phyloP scores from a whole-genome alignment of 2,329 filamentous ascomycete genomes.

The Phialophora expanda region DNA sequence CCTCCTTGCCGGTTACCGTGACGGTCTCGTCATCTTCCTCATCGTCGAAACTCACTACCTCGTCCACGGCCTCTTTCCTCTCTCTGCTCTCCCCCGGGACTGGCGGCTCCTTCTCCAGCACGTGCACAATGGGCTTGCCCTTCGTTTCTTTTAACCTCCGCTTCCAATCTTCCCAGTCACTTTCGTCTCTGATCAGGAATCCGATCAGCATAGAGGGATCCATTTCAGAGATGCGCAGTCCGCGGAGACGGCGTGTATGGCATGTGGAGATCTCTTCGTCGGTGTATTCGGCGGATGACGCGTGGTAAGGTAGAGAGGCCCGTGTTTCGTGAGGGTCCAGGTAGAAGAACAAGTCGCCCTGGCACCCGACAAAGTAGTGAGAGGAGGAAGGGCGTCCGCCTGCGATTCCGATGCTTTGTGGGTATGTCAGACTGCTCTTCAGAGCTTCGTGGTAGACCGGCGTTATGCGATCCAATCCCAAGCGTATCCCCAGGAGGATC shows the following conservation, averaged over 20 bases:
- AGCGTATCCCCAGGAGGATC: conserved; percentile 82
- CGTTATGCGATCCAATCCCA: conserved; percentile 94
- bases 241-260: conserved; percentile 82
- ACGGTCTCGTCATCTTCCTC: conserved; percentile 50
- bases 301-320: conserved; percentile 70
- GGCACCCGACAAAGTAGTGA: conserved; percentile 74
- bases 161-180: conserved; percentile 86
- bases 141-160: conserved; percentile 73
- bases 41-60: conserved; percentile 88
- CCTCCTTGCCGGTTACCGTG: conserved; percentile 34
- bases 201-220: conserved; percentile 98
- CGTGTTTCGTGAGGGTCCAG: conserved; percentile 91
- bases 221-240: conserved; percentile 87
- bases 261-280: conserved; percentile 78
- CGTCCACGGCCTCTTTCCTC: conserved; percentile 77
- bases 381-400: conserved; percentile 92
- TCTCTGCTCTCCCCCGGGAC: conserved; percentile 58
- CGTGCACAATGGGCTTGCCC: conserved; percentile 83
- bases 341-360: conserved; percentile 85
- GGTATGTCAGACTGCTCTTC: conserved; percentile 79
- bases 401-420: conserved; percentile 93
- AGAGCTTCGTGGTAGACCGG: conserved; percentile 95
- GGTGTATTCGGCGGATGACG: conserved; percentile 58
- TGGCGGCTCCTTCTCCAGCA: conserved; percentile 72
- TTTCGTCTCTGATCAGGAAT: conserved; percentile 80